Conservation (phyloP, 352 stramenopile species). For the Pythium aquatile region DNA sequence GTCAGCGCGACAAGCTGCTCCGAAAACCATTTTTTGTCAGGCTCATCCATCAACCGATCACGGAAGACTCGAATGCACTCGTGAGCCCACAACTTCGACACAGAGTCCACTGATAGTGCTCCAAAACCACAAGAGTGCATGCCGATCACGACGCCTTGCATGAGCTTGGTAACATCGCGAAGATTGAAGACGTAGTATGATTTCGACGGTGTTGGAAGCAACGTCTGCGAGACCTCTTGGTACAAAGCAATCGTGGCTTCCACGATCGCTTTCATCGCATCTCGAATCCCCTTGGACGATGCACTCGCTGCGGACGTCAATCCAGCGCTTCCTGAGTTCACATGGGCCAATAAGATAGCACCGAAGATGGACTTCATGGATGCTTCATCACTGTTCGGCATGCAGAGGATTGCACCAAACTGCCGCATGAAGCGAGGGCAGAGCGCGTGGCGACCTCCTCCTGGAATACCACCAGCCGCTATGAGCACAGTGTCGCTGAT, state of each 20-base stretch:
- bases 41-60: constrained; percentile 83
- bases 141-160: constrained; percentile 77
- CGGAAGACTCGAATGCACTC: constrained; percentile 91
- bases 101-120: constrained; percentile 36
- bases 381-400: constrained; percentile 66
- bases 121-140: constrained; percentile 8
- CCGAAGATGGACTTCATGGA: constrained; percentile 90
- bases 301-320: constrained; percentile 10
- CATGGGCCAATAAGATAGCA: constrained; percentile 71
- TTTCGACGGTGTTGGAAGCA: constrained; percentile 79
- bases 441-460: constrained; percentile 51
- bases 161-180: constrained; percentile 73
- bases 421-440: constrained; percentile 69
- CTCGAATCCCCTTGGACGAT: constrained; percentile 43
- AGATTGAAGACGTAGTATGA: constrained; percentile 86
- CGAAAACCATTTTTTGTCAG: constrained; percentile 87
- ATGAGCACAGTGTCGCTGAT: constrained; percentile 65
- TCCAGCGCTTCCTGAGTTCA: constrained; percentile 16
- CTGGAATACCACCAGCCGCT: constrained; percentile 55
- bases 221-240: constrained; percentile 37
- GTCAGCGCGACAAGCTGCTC: constrained; percentile 70
- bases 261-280: constrained; percentile 51
- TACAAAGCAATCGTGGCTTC: constrained; percentile 68
- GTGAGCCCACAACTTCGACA: constrained; percentile 87
- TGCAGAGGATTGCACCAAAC: constrained; percentile 62